phyloP scores from a whole-genome alignment of 2,329 filamentous ascomycete genomes.

The Venturia asperata region DNA sequence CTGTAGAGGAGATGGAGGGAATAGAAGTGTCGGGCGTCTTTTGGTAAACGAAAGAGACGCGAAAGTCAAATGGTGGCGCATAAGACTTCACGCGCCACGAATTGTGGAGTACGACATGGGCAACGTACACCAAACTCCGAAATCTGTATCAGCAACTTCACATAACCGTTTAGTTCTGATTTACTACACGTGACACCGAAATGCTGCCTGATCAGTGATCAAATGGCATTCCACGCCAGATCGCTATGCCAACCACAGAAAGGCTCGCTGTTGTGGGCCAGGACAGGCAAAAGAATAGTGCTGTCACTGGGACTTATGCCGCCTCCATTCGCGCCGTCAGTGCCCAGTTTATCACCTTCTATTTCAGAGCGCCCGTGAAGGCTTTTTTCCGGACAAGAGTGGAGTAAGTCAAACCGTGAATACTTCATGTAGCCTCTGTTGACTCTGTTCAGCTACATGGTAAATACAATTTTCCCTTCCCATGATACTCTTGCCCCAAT shows the following conservation, averaged over 20 bases:
- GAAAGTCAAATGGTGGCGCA: slow-evolving; percentile 11
- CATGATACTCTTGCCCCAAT: neutral
- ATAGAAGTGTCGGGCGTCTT: neutral
- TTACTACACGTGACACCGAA: neutral
- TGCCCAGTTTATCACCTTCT: slow-evolving; percentile 78
- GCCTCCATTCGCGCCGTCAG: slow-evolving; percentile 77
- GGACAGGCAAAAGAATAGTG: slow-evolving; percentile 45
- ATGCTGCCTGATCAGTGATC: neutral
- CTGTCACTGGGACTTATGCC: slow-evolving; percentile 69
- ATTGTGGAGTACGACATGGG: too few species aligned
- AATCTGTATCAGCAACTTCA: neutral
- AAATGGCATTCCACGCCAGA: neutral
- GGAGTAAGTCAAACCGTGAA: slow-evolving; percentile 56
- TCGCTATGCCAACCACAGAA: slow-evolving; percentile 2
- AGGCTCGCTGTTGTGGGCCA: slow-evolving; percentile 9
- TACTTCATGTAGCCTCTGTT: neutral
- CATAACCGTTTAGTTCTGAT: neutral
- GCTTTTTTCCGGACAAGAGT: slow-evolving; percentile 87
- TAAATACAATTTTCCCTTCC: slow-evolving; percentile 27
- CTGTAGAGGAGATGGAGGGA: slow-evolving; percentile 15
- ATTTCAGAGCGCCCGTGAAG: slow-evolving; percentile 85
- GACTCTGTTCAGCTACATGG: slow-evolving; percentile 42
- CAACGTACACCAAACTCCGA: neutral
- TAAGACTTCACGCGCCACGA: neutral
- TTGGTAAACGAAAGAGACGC: neutral